Base-by-base conservation (phyloP, 768 basidiomycete species). In the Russula sp. region DNA sequence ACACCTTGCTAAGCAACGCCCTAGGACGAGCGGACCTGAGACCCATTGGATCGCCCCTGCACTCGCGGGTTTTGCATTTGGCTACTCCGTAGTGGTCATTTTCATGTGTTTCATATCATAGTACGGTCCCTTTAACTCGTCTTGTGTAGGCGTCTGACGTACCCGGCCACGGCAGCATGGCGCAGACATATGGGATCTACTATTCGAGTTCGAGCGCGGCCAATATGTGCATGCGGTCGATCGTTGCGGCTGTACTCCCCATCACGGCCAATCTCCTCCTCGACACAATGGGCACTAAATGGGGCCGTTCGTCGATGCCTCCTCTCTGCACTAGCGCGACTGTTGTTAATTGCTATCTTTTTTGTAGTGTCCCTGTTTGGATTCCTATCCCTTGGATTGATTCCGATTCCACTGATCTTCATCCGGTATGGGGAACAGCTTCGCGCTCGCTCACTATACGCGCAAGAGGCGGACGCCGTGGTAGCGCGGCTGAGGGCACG, bases 331-430 rank as follows among this genome's bases (percentile, higher is more conserved):
- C 3, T 8, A 5, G n/a, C 16, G 35, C 35, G 35, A 37, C 16
- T 7, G 11, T 53, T 4, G 6, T 22, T 35, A 11, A 53, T 16
- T 27, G 18, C 18, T 37, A 9, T 44, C 18, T 14, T 32, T 10
- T 4, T 6, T 49, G 35, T 37, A 70, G 71, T 69, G 8, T 67
- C 71, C 8, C 31, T 71, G 1, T 71, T 71, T 56, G 70, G 57
- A 39, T 69, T 69, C 56, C 55, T 70, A 48, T 68, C 69, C 10
- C 49, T 69, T 14, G 62, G 42, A 8, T 55, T 71, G 18, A 40
- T 69, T 32, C 70, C 68, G 1, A 69, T 71, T 20, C 70, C 70
- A 16, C 49, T 70, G 18, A 59, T 68, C 37, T 71, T 71, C 59
- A 62, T 71, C 65, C 27, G 71, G n/a, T 69, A 64, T 49, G 69